Evolutionary conservation across 2,329 filamentous ascomycete species (phyloP).

Genomic region (Kalmusia sp.): DNA sequence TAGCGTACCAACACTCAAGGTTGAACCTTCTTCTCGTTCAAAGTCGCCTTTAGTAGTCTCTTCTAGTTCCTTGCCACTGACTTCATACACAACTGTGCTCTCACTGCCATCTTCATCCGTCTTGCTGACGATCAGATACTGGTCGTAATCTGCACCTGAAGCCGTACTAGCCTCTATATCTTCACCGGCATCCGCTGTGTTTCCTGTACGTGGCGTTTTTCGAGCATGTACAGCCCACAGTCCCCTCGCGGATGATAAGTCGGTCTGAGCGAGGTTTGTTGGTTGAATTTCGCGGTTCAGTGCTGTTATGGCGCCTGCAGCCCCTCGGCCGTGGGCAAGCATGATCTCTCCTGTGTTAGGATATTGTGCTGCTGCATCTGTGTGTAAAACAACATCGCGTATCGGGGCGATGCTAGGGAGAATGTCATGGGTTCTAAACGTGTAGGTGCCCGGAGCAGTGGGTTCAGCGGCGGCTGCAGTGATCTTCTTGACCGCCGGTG

Average conservation of each 20-base stretch:
- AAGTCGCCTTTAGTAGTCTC: conserved; percentile 85
- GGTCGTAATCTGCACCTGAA: conserved; percentile 69
- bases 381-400: conserved; percentile 73
- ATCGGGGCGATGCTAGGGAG: conserved; percentile 82
- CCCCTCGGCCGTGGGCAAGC: conserved; percentile 67
- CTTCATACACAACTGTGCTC: conserved; percentile 77
- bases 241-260: conserved; percentile 74
- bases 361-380: conserved; percentile 27
- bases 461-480: conserved; percentile 45
- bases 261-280: conserved; percentile 71
- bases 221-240: conserved; percentile 82
- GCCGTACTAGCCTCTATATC: conserved; percentile 47
- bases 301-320: conserved; percentile 73
- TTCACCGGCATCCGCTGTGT: conserved; percentile 56
- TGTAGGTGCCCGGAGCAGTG: conserved; percentile 68
- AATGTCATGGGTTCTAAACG: conserved; percentile 78
- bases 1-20: conserved; percentile 84
- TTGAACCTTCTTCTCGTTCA: conserved; percentile 85
- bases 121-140: conserved; percentile 84
- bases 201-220: conserved; percentile 67
- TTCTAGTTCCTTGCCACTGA: conserved; percentile 77
- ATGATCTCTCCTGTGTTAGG: conserved; percentile 58
- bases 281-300: conserved; percentile 82
- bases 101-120: conserved; percentile 70
- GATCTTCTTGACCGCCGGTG: conserved; percentile 50